Evolutionary conservation across 2,329 filamentous ascomycete genomes (phyloP).

Genomic region (Penicillium sp.): DNA sequence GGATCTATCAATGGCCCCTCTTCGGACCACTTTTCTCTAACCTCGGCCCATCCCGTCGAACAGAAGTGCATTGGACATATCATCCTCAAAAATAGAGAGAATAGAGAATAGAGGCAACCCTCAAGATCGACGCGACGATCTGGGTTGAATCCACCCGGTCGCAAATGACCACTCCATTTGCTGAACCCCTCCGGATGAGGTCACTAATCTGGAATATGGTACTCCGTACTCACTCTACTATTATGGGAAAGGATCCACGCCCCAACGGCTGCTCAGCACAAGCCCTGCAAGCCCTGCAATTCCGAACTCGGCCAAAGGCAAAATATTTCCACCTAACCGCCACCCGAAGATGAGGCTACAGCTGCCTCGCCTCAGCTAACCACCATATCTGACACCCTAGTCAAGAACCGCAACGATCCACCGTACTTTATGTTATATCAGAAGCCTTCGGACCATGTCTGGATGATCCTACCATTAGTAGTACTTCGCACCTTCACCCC

Average conservation of each 20-base stretch:
- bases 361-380: background rate
- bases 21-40: background rate
- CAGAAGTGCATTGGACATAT: background rate
- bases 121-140: background rate
- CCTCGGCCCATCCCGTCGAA: background rate
- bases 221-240: no score
- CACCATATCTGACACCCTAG: background rate
- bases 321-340: background rate
- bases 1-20: background rate
- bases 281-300: background rate
- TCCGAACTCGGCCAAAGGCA: background rate
- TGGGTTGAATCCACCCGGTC: no score
- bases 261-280: background rate
- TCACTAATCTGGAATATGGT: background rate
- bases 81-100: background rate
- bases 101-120: background rate
- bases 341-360: background rate
- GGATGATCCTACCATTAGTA: background rate
- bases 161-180: background rate
- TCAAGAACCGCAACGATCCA: background rate
- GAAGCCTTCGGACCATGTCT: background rate
- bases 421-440: background rate
- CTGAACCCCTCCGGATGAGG: background rate
- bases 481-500: background rate
- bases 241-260: background rate